A percentile compares a stretch with the other conserved stretches of the same genome.
phyloP scores from a whole-genome alignment of 441 rosid species.

The Eutrema salsugineum region DNA sequence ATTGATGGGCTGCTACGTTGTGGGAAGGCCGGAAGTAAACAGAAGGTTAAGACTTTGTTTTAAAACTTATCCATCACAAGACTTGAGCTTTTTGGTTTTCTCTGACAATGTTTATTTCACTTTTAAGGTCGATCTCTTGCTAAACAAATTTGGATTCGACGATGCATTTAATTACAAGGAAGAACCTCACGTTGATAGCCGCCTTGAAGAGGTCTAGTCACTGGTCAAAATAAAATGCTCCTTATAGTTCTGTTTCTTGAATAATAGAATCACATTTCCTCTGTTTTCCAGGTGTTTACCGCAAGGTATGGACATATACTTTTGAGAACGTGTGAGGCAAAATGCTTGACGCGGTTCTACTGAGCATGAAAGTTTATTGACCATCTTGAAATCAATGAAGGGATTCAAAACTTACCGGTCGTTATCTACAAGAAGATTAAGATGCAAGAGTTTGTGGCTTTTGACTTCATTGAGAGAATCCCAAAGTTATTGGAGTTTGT shows the following conservation, averaged over 20 bases:
- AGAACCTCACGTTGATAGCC: conserved; percentile 39
- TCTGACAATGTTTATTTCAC: not conserved
- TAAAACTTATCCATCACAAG: not conserved
- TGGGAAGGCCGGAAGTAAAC: not conserved
- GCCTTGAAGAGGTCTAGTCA: conserved; percentile 41
- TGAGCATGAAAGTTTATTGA: conserved; percentile 47
- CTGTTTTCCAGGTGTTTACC: conserved; percentile 55
- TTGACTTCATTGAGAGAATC: conserved; percentile 28
- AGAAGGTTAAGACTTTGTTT: not conserved
- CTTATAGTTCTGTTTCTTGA: not conserved
- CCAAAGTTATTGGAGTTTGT: conserved; percentile 33
- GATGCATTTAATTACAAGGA: conserved; percentile 37
- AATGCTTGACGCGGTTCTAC: conserved; percentile 58
- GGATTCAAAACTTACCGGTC: conserved; percentile 27
- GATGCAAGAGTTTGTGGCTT: conserved; percentile 35
- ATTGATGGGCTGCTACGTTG: conserved; percentile 26
- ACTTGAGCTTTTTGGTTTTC: not conserved
- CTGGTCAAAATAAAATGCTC: not conserved
- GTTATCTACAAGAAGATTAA: conserved; percentile 29
- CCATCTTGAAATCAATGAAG: conserved; percentile 37
- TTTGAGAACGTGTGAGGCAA: conserved; percentile 70
- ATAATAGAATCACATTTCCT: not conserved
- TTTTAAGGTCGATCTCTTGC: not conserved
- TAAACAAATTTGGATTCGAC: conserved; percentile 14
- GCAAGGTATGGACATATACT: conserved; percentile 61